These are phyloP conservation scores for Phytophthora crassamura DNA, from an alignment of 352 stramenopile species.

Conservation along the genomic window DNA sequence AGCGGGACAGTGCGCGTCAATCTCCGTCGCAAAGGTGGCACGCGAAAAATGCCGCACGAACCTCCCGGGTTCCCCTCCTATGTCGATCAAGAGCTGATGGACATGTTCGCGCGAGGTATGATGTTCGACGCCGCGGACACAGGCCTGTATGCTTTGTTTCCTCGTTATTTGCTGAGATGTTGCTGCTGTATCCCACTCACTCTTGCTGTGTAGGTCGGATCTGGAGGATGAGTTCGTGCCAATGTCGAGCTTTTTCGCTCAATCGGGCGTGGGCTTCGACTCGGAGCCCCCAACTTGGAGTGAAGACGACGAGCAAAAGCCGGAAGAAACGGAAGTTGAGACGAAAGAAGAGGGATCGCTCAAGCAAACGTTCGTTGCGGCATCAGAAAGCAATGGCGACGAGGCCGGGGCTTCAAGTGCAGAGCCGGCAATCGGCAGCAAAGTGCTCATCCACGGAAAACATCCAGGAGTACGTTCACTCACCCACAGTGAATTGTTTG, in stretches of 20 bases:
- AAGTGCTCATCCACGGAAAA: constrained; percentile 50
- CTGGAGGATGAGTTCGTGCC: constrained; percentile 57
- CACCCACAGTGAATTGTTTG: background rate
- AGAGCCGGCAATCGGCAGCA: constrained; percentile 28
- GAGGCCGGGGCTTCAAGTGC: background rate
- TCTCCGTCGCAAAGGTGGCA: constrained; percentile 20
- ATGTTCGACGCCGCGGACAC: constrained; percentile 21
- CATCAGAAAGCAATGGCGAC: too few species aligned
- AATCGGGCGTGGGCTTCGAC: constrained; percentile 16
- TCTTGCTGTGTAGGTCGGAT: constrained; percentile 13
- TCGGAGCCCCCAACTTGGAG: constrained; percentile 16
- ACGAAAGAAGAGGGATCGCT: background rate
- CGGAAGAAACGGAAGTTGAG: background rate
- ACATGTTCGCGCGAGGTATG: constrained; percentile 34
- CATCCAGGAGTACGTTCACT: constrained; percentile 41
- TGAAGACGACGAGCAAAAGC: constrained; percentile 8
- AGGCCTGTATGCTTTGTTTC: constrained; percentile 9
- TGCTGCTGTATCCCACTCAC: background rate
- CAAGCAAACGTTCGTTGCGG: too few species aligned
- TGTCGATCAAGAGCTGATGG: constrained; percentile 32
- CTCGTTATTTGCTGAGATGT: constrained; percentile 2
- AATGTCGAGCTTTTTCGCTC: constrained; percentile 51
- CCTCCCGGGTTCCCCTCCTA: constrained; percentile 15
- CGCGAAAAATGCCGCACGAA: background rate
- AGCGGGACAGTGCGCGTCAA: constrained; percentile 24